Evolutionary conservation across 768 basidiomycete genomes (phyloP).

Genomic region (Auricularia cornea): DNA sequence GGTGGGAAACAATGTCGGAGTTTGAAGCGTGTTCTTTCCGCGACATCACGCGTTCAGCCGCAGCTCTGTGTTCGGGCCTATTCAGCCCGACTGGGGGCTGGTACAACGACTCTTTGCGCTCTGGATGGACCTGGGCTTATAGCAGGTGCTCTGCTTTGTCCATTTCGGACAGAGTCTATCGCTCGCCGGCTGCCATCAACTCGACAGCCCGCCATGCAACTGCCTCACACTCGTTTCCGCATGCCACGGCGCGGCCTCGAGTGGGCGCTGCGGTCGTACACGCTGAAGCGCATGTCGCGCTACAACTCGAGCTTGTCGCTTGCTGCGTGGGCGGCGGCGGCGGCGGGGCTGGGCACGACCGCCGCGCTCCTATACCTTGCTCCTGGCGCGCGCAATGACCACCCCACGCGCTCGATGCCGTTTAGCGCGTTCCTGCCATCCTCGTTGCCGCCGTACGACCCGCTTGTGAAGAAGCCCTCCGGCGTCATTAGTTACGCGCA

Average conservation of each 20-base stretch:
- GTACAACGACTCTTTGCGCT: too few species aligned
- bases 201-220: background rate
- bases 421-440: background rate
- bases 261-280: background rate
- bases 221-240: background rate
- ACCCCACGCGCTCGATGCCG: background rate
- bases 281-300: background rate
- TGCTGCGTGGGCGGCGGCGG: background rate
- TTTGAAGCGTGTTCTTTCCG: too few species aligned
- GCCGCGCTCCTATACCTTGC: background rate
- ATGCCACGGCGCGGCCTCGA: background rate
- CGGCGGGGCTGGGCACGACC: background rate
- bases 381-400: background rate
- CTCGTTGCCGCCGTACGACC: background rate
- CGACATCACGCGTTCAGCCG: constrained; percentile 26
- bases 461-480: background rate
- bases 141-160: too few species aligned
- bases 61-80: too few species aligned
- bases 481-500: background rate
- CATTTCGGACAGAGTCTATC: too few species aligned
- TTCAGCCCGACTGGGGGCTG: too few species aligned
- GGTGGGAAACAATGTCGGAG: too few species aligned
- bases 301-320: background rate
- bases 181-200: background rate
- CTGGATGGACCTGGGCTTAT: too few species aligned